Conservation (phyloP, 2,329 filamentous ascomycete species). For the Onygenales sp. region DNA sequence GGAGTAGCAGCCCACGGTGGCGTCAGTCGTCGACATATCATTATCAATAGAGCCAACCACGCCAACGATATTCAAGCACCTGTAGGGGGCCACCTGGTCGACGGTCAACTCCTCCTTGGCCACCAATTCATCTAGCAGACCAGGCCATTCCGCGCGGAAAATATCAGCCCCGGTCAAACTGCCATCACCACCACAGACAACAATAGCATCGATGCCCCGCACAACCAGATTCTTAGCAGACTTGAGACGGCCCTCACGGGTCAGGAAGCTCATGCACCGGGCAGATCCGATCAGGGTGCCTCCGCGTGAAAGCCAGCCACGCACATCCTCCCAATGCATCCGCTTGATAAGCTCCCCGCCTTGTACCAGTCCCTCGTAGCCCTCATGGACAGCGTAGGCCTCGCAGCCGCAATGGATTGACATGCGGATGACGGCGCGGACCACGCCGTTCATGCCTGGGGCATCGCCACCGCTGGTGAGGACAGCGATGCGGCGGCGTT, state of each 20-base stretch:
- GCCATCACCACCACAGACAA: conserved; percentile 95
- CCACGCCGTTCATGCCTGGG: conserved; percentile 87
- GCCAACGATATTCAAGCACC: conserved; percentile 89
- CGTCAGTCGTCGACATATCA: conserved; percentile 92
- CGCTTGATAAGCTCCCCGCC: conserved; percentile 80
- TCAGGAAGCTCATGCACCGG: conserved; percentile 83
- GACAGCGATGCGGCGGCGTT: conserved; percentile 59
- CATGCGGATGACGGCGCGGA: conserved; percentile 85
- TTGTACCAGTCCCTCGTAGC: conserved; percentile 88
- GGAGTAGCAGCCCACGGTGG: conserved; percentile 94
- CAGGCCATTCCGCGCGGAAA: conserved; percentile 87
- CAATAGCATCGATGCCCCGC: conserved; percentile 86
- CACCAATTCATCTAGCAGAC: conserved; percentile 77
- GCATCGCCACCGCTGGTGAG: conserved; percentile 94
- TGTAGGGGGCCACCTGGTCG: conserved; percentile 65
- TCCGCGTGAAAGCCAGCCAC: conserved; percentile 86
- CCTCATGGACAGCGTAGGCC: conserved; percentile 76
- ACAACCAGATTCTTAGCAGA: conserved; percentile 93
- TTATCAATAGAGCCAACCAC: conserved; percentile 97
- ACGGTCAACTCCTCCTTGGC: conserved; percentile 58
- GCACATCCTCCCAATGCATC: conserved; percentile 87
- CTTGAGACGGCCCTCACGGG: conserved; percentile 69
- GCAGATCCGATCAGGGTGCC: conserved; percentile 95
- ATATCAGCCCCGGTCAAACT: conserved; percentile 91
- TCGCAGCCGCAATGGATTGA: conserved; percentile 76